phyloP scores from a whole-genome alignment of 768 basidiomycete species.

The Paxillus ammoniavirescens region DNA sequence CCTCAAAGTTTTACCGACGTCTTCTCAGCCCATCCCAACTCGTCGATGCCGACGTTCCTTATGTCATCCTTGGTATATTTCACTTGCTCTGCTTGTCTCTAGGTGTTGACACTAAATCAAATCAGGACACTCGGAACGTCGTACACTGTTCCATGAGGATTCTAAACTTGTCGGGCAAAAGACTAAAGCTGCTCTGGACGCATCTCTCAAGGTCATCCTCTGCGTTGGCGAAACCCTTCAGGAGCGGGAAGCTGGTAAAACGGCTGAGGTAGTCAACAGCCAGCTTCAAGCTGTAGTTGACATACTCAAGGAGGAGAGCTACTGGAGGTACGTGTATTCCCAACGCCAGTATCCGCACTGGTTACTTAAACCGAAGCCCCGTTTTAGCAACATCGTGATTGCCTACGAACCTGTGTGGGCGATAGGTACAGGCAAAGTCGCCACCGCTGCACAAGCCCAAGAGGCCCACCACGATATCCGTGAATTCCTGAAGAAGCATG shows the following conservation, averaged over 20 bases:
- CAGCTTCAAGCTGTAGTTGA: constrained; percentile 79
- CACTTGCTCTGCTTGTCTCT: background rate
- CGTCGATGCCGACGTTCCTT: constrained; percentile 81
- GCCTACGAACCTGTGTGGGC: constrained; percentile 99
- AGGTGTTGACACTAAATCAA: background rate
- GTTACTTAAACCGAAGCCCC: background rate
- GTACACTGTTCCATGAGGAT: constrained; percentile 87
- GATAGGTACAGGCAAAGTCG: constrained; percentile 97
- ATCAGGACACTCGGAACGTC: constrained; percentile 92
- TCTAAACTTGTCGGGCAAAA: constrained; percentile 82
- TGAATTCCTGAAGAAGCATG: constrained; percentile 58
- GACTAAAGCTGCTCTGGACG: constrained; percentile 77
- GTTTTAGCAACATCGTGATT: constrained; percentile 78
- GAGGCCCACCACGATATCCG: constrained; percentile 87
- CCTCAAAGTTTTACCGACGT: background rate
- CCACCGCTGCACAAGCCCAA: constrained; percentile 89
- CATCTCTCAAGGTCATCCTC: constrained; percentile 82
- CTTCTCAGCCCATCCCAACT: constrained; percentile 72
- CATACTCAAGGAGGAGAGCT: constrained; percentile 48
- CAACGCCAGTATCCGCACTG: background rate
- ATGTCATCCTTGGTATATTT: constrained; percentile 81
- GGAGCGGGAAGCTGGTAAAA: constrained; percentile 79
- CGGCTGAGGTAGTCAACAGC: constrained; percentile 72
- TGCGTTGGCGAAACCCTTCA: constrained; percentile 94
- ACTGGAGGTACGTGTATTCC: constrained; percentile 72